Percentiles rank a stretch among this genome's conserved stretches.
Evolutionary conservation across 192 early-diverging fungal genomes (phyloP).

Genomic region (Spinellus fusiger): DNA sequence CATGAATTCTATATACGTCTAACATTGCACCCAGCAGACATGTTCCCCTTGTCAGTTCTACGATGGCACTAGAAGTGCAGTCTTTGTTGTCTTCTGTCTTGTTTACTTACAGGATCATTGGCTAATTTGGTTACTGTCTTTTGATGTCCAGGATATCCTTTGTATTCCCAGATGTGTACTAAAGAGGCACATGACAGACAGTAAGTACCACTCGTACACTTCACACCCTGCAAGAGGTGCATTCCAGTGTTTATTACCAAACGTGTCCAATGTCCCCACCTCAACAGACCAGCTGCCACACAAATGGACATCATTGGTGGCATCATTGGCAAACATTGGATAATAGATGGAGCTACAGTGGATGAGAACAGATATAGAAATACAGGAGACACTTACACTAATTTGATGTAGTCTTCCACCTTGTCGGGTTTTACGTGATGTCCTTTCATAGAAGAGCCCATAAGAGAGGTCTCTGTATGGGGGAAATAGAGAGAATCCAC

Average conservation of each 20-base stretch:
- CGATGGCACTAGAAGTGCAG: not conserved
- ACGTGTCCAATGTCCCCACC: slow-evolving; percentile 83
- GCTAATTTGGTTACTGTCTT: slow-evolving; percentile 54
- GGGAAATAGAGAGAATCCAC: slow-evolving; percentile 10
- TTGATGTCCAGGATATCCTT: slow-evolving; percentile 78
- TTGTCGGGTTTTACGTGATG: slow-evolving; percentile 83
- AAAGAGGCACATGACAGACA: too few species aligned
- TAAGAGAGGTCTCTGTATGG: not conserved
- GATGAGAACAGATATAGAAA: not conserved
- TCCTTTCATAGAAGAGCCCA: slow-evolving; percentile 34
- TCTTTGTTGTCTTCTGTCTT: not conserved
- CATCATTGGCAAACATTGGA: slow-evolving; percentile 69
- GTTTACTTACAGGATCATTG: slow-evolving; percentile 51
- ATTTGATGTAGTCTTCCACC: slow-evolving; percentile 77
- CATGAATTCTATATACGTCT: slow-evolving; percentile 60
- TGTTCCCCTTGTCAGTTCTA: not conserved
- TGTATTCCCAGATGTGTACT: slow-evolving; percentile 95
- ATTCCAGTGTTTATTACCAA: slow-evolving; percentile 55
- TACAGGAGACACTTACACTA: slow-evolving; percentile 43
- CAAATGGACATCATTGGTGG: slow-evolving; percentile 69
- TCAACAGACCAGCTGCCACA: slow-evolving; percentile 87
- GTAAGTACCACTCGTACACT: not conserved
- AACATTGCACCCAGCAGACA: not conserved
- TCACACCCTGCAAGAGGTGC: too few species aligned
- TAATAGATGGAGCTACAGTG: slow-evolving; percentile 61